phyloP scores from a whole-genome alignment of 1,284 basidiomycete genomes.

The Abortiporus biennis region DNA sequence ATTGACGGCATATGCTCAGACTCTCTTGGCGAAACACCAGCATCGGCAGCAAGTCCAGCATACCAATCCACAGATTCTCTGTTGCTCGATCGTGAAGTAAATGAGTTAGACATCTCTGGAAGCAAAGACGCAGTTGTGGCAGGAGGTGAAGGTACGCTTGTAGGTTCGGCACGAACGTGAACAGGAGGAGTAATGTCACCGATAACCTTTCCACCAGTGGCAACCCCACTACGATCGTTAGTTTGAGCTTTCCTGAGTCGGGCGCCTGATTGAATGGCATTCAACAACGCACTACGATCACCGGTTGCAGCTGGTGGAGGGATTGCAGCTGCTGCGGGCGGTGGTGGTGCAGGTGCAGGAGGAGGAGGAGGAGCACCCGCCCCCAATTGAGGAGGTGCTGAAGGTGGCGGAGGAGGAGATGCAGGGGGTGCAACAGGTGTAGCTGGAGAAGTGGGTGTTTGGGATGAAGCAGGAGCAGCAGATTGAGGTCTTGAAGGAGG shows the following conservation, averaged over 20 bases:
- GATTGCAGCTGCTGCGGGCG: constrained; percentile 32
- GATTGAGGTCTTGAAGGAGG: constrained; percentile 46
- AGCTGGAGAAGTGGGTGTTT: constrained; percentile 21
- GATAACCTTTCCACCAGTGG: constrained; percentile 71
- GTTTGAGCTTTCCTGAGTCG: constrained; percentile 77
- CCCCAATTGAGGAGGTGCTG: constrained; percentile 26
- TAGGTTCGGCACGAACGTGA: constrained; percentile 55
- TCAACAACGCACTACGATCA: constrained; percentile 68
- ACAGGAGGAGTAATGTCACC: constrained; percentile 71
- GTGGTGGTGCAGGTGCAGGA: constrained; percentile 29
- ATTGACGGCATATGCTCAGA: constrained; percentile 46
- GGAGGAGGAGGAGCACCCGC: constrained; percentile 29
- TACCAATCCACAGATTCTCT: constrained; percentile 92
- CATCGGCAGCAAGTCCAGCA: constrained; percentile 79
- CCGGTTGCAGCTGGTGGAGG: constrained; percentile 34
- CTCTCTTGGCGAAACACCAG: constrained; percentile 24
- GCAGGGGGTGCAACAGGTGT: constrained; percentile 27
- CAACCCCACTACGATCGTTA: constrained; percentile 74
- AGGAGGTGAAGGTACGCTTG: constrained; percentile 33
- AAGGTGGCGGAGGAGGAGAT: constrained; percentile 31
- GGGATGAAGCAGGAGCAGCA: constrained; percentile 26
- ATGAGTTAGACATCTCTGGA: constrained; percentile 19
- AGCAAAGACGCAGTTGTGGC: constrained; percentile 11
- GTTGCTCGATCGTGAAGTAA: constrained; percentile 35
- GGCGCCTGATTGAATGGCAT: constrained; percentile 79